Evolutionary conservation across 1,284 basidiomycete genomes (phyloP), one percentile per base, ranked within the genome.

Genomic region (Singerocomus rubriflavus): DNA sequence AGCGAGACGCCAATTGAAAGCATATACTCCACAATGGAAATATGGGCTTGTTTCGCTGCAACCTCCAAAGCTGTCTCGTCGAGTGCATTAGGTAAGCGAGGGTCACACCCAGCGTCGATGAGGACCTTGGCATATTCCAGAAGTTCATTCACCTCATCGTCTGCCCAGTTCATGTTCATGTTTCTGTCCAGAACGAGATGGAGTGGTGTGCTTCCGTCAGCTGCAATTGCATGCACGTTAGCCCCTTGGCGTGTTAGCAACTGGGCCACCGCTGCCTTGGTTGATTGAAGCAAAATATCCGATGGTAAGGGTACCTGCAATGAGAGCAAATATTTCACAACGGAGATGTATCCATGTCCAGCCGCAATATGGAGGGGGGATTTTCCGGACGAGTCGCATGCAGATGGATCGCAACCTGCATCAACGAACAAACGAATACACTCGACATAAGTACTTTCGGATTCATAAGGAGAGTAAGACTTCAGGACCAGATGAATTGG

Each of bases 371-470:
- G 44, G 2, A 58, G 42, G 0, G 56, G 47, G 1, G 56, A 46
- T 38, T 46, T 6, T 2, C 42, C 56, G 25, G 2, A 5, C 4
- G 37, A 27, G 11, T 58, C 50, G 11, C 3, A 14, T 5, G 16
- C 0, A 6, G 29, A 55, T 11, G 42, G 41, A 44, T 41, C 26
- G 17, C 57, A 58, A 11, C 51, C 55, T 6, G 38, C 57, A 16
- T 35, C 16, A 1, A 53, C 4, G 2, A 57, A 39, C 12, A 25
- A 13, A 6, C 16, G 21, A 6, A 40, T 12, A 14, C 0, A 34
- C n/a, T 53, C 34, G 1, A 35, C 32, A 27, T 8, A 9, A 6
- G 10, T 29, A 0, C 37, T 26, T 12, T 48, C 21, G 21, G 21
- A n/a, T n/a, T n/a, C n/a, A n/a, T n/a, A n/a, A n/a, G 21, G 21